phyloP scores from a whole-genome alignment of 768 basidiomycete genomes.

The Collybiopsis luxurians region DNA sequence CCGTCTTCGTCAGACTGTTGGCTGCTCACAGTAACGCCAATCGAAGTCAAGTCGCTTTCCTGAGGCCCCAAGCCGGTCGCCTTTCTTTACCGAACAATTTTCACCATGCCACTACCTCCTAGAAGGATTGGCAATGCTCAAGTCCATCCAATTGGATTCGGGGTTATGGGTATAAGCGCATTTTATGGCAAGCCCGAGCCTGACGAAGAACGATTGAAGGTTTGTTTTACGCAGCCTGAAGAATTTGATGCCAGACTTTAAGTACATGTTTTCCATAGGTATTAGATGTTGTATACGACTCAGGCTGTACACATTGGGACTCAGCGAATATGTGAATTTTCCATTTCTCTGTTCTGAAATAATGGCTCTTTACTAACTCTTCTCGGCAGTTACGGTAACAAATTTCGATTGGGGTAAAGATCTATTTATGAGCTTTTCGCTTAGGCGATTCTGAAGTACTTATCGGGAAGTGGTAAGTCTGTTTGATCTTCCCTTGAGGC shows the following conservation, averaged over 20 bases:
- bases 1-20: too few relatives aligned
- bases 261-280: conserved; percentile 19
- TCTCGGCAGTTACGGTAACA: too few relatives aligned
- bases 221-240: background rate
- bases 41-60: too few relatives aligned
- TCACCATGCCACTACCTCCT: background rate
- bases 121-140: conserved; percentile 17
- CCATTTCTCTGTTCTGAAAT: too few relatives aligned
- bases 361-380: too few relatives aligned
- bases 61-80: too few relatives aligned
- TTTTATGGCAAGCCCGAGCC: conserved; percentile 13
- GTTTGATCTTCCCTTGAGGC: background rate
- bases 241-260: background rate
- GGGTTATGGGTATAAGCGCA: conserved; percentile 28
- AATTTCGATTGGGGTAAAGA: too few relatives aligned
- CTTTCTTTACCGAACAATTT: too few relatives aligned
- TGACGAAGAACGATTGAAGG: conserved; percentile 19
- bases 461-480: conserved; percentile 40
- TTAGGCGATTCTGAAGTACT: conserved; percentile 37
- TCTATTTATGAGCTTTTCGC: background rate
- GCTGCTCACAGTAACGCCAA: too few relatives aligned
- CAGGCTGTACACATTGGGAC: conserved; percentile 35
- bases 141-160: conserved; percentile 25
- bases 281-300: conserved; percentile 33
- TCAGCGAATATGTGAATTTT: conserved; percentile 42